A percentile compares a stretch with the other conserved stretches of the same genome.
Conservation (phyloP, 2,329 filamentous ascomycete genomes). For the Arthrobotrys conoides region DNA sequence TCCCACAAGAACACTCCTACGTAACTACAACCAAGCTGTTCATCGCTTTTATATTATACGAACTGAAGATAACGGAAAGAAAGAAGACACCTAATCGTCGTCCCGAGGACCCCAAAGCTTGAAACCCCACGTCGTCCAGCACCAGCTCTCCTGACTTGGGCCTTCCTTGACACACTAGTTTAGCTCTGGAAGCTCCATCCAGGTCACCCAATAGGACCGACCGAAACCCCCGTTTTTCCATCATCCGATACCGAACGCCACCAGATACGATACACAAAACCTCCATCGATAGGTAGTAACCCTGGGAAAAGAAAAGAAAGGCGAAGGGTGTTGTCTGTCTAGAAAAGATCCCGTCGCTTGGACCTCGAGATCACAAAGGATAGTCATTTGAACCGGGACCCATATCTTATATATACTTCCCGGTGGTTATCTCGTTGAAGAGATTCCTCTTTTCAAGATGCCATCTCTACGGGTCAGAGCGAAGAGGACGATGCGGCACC, state of each 20-base stretch:
- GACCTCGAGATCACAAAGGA: slow-evolving; percentile 11
- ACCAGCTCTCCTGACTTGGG: slow-evolving; percentile 13
- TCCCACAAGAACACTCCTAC: background rate
- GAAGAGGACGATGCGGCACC: slow-evolving; percentile 59
- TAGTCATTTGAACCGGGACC: background rate
- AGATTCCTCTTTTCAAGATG: slow-evolving; percentile 48
- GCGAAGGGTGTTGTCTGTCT: slow-evolving; percentile 9
- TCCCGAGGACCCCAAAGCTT: background rate
- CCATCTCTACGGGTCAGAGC: slow-evolving; percentile 47
- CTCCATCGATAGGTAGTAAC: slow-evolving; percentile 29
- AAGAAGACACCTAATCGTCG: background rate
- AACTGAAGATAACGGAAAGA: slow-evolving; percentile 2
- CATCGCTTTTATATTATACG: background rate
- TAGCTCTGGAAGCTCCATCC: slow-evolving; percentile 52
- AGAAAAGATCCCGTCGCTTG: slow-evolving; percentile 40
- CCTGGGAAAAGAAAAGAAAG: slow-evolving; percentile 9
- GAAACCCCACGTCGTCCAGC: slow-evolving; percentile 11
- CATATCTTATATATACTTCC: slow-evolving; percentile 18
- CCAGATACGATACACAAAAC: slow-evolving; percentile 13
- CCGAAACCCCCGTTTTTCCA: slow-evolving; percentile 22
- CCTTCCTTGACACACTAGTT: slow-evolving; percentile 29
- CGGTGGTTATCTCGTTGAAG: slow-evolving; percentile 24
- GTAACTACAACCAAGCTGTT: background rate
- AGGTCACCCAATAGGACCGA: slow-evolving; percentile 46
- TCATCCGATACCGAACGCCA: slow-evolving; percentile 47